Percentiles rank a stretch among this genome's conserved stretches.
Conservation (phyloP, 2,329 filamentous ascomycete species). For the Monosporascus sp. region DNA sequence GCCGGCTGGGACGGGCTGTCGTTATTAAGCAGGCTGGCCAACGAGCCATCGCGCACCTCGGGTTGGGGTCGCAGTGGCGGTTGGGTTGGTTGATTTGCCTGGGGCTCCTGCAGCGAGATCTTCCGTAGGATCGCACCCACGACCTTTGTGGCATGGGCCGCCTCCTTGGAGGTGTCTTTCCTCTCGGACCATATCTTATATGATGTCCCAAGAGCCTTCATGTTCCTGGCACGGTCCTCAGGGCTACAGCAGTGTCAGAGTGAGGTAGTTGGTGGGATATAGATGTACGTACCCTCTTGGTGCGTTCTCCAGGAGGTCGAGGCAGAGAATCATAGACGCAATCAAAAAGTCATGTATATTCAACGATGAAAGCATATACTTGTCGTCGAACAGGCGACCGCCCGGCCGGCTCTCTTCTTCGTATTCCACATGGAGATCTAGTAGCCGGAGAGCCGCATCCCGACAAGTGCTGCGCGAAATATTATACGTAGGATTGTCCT, state of each 20-base stretch:
- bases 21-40: slow-evolving; percentile 27
- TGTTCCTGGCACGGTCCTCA: slow-evolving; percentile 29
- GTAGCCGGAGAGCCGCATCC: slow-evolving; percentile 37
- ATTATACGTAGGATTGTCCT: slow-evolving; percentile 32
- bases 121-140: slow-evolving; percentile 37
- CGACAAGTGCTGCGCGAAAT: slow-evolving; percentile 37
- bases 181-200: slow-evolving; percentile 38
- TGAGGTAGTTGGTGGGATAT: background rate
- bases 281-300: slow-evolving; percentile 29
- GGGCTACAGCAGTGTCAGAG: slow-evolving; percentile 15
- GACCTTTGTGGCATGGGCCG: slow-evolving; percentile 36
- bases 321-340: slow-evolving; percentile 54
- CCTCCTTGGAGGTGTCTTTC: slow-evolving; percentile 34
- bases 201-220: slow-evolving; percentile 33
- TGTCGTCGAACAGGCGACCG: slow-evolving; percentile 46
- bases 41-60: slow-evolving; percentile 24
- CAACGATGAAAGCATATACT: slow-evolving; percentile 48
- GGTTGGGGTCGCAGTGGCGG: slow-evolving; percentile 17
- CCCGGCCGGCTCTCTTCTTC: slow-evolving; percentile 41
- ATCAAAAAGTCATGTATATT: slow-evolving; percentile 53
- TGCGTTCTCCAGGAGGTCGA: slow-evolving; percentile 40
- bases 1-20: slow-evolving; percentile 16
- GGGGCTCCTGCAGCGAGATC: slow-evolving; percentile 26
- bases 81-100: slow-evolving; percentile 11
- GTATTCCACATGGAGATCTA: slow-evolving; percentile 43